These are phyloP conservation scores for Xylaria hypoxylon DNA, from an alignment of 2,329 filamentous ascomycete genomes.

Conservation along the genomic window DNA sequence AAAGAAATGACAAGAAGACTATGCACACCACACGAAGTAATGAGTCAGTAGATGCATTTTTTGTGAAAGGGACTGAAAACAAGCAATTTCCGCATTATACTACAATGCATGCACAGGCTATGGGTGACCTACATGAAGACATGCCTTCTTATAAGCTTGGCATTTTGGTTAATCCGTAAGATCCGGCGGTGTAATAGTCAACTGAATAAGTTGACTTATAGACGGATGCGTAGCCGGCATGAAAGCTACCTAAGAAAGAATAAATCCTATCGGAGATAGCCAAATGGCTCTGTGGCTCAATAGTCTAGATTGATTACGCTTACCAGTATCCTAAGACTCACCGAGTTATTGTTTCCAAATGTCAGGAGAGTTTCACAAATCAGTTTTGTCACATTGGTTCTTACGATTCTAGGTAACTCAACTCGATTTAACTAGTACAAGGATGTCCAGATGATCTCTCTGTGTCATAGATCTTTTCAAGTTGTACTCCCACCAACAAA, in stretches of 20 bases:
- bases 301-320: neutral
- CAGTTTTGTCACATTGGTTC: neutral
- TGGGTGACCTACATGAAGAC: conserved; percentile 10
- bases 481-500: neutral
- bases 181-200: conserved; percentile 20
- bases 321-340: neutral
- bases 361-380: neutral
- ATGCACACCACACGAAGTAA: neutral
- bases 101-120: conserved; percentile 18
- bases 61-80: conserved; percentile 1
- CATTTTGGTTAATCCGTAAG: neutral
- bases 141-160: conserved; percentile 15
- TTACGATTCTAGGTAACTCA: neutral
- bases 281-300: conserved; percentile 1
- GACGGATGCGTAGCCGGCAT: conserved; percentile 11
- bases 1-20: neutral
- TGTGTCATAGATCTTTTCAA: neutral
- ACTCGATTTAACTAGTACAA: neutral
- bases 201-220: conserved; percentile 1
- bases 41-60: neutral
- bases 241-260: conserved; percentile 20
- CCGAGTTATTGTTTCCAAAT: neutral
- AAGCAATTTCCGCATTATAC: conserved; percentile 9
- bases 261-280: conserved; percentile 10
- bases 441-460: conserved; percentile 1